Evolutionary conservation across 495 filamentous ascomycete species (phyloP).

Genomic region (Ascodesmis nigricans): DNA sequence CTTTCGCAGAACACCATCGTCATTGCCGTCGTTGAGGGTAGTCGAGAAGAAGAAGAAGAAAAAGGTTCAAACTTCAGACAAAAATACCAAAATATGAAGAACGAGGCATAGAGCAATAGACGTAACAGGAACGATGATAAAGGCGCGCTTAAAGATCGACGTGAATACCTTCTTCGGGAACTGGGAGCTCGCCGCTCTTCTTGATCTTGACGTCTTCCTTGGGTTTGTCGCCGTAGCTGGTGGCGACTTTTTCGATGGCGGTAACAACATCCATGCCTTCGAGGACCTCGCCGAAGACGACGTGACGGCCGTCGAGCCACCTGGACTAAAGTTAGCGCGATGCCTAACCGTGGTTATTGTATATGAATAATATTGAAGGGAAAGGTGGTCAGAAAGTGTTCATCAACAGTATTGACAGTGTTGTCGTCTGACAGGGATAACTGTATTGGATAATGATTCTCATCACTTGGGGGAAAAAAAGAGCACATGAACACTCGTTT

Average conservation of each 20-base stretch:
- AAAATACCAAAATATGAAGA: too few species aligned
- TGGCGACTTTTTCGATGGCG: conserved; percentile 63
- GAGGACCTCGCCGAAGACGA: conserved; percentile 79
- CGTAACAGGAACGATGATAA: too few species aligned
- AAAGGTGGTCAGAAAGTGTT: conserved; percentile 4
- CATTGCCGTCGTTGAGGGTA: too few species aligned
- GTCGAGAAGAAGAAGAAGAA: too few species aligned
- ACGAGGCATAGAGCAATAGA: too few species aligned
- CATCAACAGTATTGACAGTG: conserved; percentile 7
- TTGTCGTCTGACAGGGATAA: conserved; percentile 9
- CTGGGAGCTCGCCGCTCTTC: conserved; percentile 80
- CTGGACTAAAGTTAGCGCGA: too few species aligned
- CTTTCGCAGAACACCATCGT: too few species aligned
- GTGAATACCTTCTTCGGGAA: conserved; percentile 93
- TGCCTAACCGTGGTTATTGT: not conserved
- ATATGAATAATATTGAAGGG: not conserved
- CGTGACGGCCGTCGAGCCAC: conserved; percentile 75
- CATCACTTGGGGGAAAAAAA: conserved; percentile 3
- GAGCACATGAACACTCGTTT: not conserved
- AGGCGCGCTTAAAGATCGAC: conserved; percentile 57
- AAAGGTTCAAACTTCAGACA: too few species aligned
- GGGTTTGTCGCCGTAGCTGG: conserved; percentile 52
- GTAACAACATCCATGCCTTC: conserved; percentile 82
- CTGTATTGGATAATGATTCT: conserved; percentile 6
- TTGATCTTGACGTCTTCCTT: conserved; percentile 56